Conservation (phyloP, 768 basidiomycete species). For the Mycena haematopus region DNA sequence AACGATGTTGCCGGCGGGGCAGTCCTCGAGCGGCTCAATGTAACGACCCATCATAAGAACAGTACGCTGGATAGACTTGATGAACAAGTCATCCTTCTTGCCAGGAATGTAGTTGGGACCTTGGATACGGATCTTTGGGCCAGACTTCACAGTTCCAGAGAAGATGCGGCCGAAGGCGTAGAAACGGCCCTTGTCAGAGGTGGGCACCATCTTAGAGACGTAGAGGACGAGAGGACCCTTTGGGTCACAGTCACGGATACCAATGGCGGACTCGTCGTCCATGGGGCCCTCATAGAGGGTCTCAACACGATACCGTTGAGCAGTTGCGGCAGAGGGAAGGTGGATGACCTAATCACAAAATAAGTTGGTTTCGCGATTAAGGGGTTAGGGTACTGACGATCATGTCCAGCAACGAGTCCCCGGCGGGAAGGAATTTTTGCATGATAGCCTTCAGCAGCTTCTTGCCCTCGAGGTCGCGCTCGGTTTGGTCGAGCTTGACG, state of each 20-base stretch:
- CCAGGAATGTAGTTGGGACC: conserved; percentile 99
- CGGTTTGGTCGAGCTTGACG: conserved; percentile 83
- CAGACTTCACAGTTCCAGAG: conserved; percentile 95
- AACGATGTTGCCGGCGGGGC: conserved; percentile 97
- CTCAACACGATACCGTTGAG: conserved; percentile 98
- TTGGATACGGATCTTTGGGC: conserved; percentile 99
- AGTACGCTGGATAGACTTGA: conserved; percentile 98
- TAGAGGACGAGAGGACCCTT: conserved; percentile 96
- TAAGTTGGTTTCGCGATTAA: too few species aligned
- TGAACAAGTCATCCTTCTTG: conserved; percentile 97
- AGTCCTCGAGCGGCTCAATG: conserved; percentile 98
- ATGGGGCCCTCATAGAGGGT: conserved; percentile 99
- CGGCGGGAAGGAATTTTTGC: conserved; percentile 99
- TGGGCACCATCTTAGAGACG: conserved; percentile 99
- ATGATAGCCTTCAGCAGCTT: conserved; percentile 95
- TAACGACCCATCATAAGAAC: conserved; percentile 99
- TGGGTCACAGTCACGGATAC: conserved; percentile 98
- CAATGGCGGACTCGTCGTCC: conserved; percentile 99
- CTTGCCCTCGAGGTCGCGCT: conserved; percentile 95
- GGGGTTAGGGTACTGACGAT: too few species aligned
- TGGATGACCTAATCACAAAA: too few species aligned
- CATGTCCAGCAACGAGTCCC: conserved; percentile 99
- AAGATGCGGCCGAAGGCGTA: conserved; percentile 99
- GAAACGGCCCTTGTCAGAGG: conserved; percentile 99
- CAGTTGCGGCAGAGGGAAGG: conserved; percentile 95